These are phyloP conservation scores for Ophiosphaerella korrae DNA, from an alignment of 2,329 filamentous ascomycete genomes.

Conservation along the genomic window DNA sequence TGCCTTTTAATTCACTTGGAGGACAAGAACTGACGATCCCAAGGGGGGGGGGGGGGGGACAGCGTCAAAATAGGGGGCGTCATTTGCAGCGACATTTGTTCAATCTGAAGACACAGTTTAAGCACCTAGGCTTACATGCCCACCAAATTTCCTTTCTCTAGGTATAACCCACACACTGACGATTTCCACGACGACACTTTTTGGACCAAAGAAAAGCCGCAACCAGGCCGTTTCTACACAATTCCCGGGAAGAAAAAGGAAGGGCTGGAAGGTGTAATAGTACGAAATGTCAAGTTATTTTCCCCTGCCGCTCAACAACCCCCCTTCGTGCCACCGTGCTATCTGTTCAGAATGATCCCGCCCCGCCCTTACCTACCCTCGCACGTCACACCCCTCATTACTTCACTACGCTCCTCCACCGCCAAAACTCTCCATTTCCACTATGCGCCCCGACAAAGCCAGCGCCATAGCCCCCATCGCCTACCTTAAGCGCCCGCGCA, in stretches of 20 bases:
- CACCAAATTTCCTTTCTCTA: not conserved
- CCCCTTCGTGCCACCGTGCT: not conserved
- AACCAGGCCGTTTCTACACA: too few species aligned
- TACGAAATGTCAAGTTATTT: not conserved
- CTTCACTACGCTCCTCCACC: too few species aligned
- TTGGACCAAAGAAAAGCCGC: not conserved
- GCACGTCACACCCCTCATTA: too few species aligned
- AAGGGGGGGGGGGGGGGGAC: too few species aligned
- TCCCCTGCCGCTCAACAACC: not conserved
- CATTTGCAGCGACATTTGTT: not conserved
- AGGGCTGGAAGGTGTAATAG: not conserved
- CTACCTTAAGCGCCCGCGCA: too few species aligned
- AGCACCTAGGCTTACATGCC: slow-evolving; percentile 1
- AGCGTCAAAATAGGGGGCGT: not conserved
- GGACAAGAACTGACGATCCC: too few species aligned
- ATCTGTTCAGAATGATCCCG: not conserved
- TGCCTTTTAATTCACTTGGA: not conserved
- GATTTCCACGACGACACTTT: not conserved
- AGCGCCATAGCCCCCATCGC: too few species aligned
- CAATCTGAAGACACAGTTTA: not conserved
- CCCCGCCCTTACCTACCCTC: too few species aligned
- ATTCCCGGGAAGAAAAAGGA: too few species aligned
- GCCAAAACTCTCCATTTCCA: too few species aligned
- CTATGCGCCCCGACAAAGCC: too few species aligned
- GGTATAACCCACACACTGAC: not conserved